Conservation (phyloP, 2,329 filamentous ascomycete species). For the Phaeosphaeria sp. region DNA sequence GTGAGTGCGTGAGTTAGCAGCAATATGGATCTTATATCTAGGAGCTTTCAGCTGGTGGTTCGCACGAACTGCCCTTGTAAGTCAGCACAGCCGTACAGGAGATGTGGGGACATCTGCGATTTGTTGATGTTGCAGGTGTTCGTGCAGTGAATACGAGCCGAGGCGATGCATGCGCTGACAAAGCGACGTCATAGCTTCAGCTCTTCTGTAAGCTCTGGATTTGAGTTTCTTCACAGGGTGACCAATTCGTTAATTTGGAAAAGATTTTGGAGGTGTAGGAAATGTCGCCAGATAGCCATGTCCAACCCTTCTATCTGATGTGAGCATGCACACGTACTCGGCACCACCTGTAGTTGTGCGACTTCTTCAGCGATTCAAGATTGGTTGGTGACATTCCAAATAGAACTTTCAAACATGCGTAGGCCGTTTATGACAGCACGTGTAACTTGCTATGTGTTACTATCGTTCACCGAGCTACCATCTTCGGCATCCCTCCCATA, state of each 20-base stretch:
- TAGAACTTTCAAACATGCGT: background rate
- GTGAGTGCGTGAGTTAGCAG: background rate
- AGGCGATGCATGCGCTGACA: slow-evolving; percentile 13
- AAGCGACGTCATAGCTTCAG: slow-evolving; percentile 14
- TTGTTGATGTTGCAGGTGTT: slow-evolving; percentile 6
- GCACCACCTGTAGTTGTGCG: background rate
- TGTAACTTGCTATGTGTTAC: background rate
- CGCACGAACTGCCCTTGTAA: background rate
- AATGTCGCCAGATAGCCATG: too few species aligned
- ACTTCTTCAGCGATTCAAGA: background rate
- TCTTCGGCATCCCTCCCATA: background rate
- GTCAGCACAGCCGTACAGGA: background rate
- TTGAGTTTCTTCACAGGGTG: background rate
- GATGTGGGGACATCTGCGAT: slow-evolving; percentile 12
- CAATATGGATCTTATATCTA: slow-evolving; percentile 1
- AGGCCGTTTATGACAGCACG: background rate
- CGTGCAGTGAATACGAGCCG: slow-evolving; percentile 2
- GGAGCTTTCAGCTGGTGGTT: background rate
- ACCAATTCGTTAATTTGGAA: background rate
- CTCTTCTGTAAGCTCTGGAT: slow-evolving; percentile 14
- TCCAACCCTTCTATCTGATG: background rate
- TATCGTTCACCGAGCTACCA: slow-evolving; percentile 14
- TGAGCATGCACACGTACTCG: background rate
- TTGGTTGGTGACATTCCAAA: background rate
- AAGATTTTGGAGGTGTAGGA: background rate